Evolutionary conservation across 495 filamentous ascomycete genomes (phyloP).

Genomic region (Penicillium salamii): DNA sequence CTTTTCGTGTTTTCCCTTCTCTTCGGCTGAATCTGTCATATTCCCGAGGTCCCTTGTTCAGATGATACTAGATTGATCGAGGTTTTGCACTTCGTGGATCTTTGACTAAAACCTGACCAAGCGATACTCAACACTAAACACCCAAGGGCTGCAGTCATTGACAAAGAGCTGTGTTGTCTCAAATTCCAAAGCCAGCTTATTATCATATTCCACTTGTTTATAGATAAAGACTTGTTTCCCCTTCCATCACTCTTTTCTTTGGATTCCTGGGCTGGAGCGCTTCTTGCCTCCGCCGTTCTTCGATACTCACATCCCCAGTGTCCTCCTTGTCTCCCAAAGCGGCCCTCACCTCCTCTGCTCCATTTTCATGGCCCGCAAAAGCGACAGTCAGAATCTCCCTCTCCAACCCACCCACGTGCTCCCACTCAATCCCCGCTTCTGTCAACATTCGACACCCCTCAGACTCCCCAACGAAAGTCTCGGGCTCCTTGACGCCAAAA

Average conservation of each 20-base stretch:
- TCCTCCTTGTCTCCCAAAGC: slow-evolving; percentile 30
- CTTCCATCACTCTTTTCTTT: slow-evolving; percentile 50
- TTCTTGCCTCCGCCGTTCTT: slow-evolving; percentile 32
- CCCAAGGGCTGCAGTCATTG: not conserved
- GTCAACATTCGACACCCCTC: slow-evolving; percentile 67
- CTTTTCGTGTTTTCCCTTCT: no score
- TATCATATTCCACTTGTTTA: no score
- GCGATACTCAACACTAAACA: no score
- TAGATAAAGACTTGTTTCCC: slow-evolving; percentile 21
- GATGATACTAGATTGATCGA: no score
- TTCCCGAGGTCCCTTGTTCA: no score
- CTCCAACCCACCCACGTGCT: slow-evolving; percentile 73
- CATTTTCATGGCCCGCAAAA: slow-evolving; percentile 69
- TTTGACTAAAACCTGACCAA: no score
- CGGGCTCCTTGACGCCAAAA: slow-evolving; percentile 84
- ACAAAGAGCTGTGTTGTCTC: no score
- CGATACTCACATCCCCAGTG: slow-evolving; percentile 35
- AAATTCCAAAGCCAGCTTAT: no score
- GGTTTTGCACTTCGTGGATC: no score
- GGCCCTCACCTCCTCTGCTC: slow-evolving; percentile 30
- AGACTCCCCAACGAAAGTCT: slow-evolving; percentile 81
- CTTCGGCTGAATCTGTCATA: no score
- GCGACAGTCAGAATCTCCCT: slow-evolving; percentile 77
- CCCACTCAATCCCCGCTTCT: slow-evolving; percentile 69
- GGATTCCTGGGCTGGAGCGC: slow-evolving; percentile 37